Base-by-base conservation (phyloP, 2,329 filamentous ascomycete genomes). In the Calonectria pteridis region DNA sequence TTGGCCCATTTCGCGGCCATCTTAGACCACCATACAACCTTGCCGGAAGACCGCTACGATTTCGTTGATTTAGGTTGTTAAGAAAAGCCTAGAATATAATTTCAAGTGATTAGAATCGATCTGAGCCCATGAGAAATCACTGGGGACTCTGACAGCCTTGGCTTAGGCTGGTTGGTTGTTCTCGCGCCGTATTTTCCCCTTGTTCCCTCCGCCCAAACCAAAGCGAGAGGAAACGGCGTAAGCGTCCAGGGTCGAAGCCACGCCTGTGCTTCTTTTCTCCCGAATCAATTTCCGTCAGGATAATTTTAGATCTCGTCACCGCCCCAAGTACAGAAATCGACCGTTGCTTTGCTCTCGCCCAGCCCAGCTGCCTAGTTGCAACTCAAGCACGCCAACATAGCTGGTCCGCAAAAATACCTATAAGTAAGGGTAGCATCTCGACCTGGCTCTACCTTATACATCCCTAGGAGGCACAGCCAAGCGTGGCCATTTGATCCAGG, bases 1-100 rank as follows among this genome's bases (percentile, higher is more conserved):
- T 51, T 59, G 55, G 67, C 67, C 67, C 43, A 18, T 29, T 69
- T 20, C 11, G 29, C 20, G 55, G 33, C 55, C 67, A 33, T 7
- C 18, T 20, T 29, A 28, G 43, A 6, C 9, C 31, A 31, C 10
- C 18, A n/a, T 20, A 11, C 13, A 23, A 10, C 33, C 55, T 40
- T n/a, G 18, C 55, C 28, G 14, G 16, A n/a, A 20, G 16, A 33
- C 28, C 20, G 29, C 51, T 10, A 3, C 51, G 18, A 28, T 14
- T 53, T 6, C 18, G 26, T 29, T 20, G 26, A 18, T 31, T 6
- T 2, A 7, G 26, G 6, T 1, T 18, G 9, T 6, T 31, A 7
- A 18, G 29, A 2, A 4, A 14, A 29, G 18, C 16, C 5, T 10
- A 2, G 14, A 29, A 28, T 29, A 20, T 10, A n/a, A 46, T 46